These are phyloP conservation scores for Quercus cerris DNA, from an alignment of 306 rosid genomes.

Conservation along the genomic window DNA sequence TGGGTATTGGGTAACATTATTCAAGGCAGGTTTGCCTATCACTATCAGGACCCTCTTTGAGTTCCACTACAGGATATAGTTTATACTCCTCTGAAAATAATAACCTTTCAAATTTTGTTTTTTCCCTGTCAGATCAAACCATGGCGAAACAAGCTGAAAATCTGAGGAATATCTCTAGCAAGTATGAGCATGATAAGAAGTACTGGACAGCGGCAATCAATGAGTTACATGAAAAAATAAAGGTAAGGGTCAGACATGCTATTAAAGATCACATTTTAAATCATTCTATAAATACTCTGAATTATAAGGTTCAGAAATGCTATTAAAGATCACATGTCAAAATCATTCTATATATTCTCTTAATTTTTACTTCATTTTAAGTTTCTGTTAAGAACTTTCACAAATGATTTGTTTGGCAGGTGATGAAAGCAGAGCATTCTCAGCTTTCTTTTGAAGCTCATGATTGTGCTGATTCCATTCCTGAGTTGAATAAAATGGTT, in stretches of 20 bases:
- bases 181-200: conserved; percentile 63
- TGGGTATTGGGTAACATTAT: background rate
- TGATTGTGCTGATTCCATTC: conserved; percentile 82
- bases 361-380: background rate
- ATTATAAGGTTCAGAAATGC: conserved; percentile 27
- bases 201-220: conserved; percentile 57
- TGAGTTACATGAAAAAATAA: conserved; percentile 55
- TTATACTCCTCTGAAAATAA: background rate
- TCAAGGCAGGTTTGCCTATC: conserved; percentile 1
- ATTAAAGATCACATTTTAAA: conserved; percentile 1
- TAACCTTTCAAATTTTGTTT: conserved; percentile 15
- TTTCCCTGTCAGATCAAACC: conserved; percentile 55
- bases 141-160: conserved; percentile 69
- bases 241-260: conserved; percentile 37
- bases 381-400: background rate
- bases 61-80: background rate
- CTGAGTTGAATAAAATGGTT: conserved; percentile 78
- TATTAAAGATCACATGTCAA: background rate
- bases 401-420: conserved; percentile 46
- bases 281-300: conserved; percentile 3
- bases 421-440: conserved; percentile 62
- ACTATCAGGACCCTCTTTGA: background rate
- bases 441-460: conserved; percentile 71
- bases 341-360: conserved; percentile 2
- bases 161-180: conserved; percentile 51